Evolutionary conservation across 371 early-diverging fungal genomes (phyloP).

Genomic region (Racocetra persica): DNA sequence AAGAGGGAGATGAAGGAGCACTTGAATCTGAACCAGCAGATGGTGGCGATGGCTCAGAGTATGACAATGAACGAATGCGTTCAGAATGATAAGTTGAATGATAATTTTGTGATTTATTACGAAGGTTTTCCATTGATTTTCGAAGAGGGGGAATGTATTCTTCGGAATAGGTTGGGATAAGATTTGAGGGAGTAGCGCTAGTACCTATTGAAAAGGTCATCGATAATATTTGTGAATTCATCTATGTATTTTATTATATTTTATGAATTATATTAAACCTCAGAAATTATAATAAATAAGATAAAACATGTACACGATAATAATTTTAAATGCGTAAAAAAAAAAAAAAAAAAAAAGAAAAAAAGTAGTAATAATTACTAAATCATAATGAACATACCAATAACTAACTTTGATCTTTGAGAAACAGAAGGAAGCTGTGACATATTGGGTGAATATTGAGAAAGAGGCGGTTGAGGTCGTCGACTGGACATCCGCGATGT

Average conservation of each 20-base stretch:
- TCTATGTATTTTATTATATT: background rate
- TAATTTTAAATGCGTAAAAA: background rate
- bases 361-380: background rate
- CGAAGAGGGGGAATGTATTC: slow-evolving; percentile 40
- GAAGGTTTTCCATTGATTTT: slow-evolving; percentile 39
- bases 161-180: slow-evolving; percentile 32
- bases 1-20: slow-evolving; percentile 35
- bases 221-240: slow-evolving; percentile 35
- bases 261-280: slow-evolving; percentile 21
- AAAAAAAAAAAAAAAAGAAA: background rate
- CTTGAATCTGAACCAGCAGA: background rate
- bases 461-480: slow-evolving; percentile 10
- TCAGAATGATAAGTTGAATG: background rate
- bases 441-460: background rate
- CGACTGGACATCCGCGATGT: background rate
- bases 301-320: too few species aligned
- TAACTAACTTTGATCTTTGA: background rate
- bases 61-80: slow-evolving; percentile 35
- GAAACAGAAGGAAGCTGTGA: background rate
- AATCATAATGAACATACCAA: background rate
- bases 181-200: background rate
- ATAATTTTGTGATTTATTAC: background rate
- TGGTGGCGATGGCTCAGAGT: slow-evolving; percentile 36
- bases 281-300: background rate
- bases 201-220: slow-evolving; percentile 30